Base-by-base conservation (phyloP, 1,284 basidiomycete genomes). In the Peniophora sp. region DNA sequence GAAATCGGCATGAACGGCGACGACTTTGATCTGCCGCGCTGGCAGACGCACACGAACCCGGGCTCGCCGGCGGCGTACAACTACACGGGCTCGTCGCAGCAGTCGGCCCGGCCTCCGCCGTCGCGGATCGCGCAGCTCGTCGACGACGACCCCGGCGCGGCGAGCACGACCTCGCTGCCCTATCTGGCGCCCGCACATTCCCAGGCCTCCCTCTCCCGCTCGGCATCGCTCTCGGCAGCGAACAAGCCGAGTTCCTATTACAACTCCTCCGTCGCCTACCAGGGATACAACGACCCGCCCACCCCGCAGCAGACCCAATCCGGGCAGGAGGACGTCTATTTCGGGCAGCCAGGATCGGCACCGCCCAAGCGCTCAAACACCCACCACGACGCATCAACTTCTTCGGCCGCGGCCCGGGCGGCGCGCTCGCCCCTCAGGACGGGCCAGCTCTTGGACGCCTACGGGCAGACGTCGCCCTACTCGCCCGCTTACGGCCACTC, bases 11-110 rank as follows among this genome's bases (percentile, higher is more conserved):
- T 76, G 74, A 65, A 65, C 58, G 69, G 68, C 62, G 77, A 79
- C 66, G 77, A 76, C 62, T 81, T 78, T 68, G 85, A 88, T 75
- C 83, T 89, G 58, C 86, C 87, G 58, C 85, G 86, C 69, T 88
- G 85, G 85, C 79, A 84, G 64, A 81, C 81, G 15, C 83, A 84
- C 60, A 62, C 68, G 35, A 62, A 67, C 58, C 72, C 75, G 73
- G 6, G 74, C 73, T 24, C 76, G 70, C 42, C 70, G 59, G 63
- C 65, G 63, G 24, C 43, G 52, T 45, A 55, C 49, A 49, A 11
- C 49, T 52, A 22, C 37, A 32, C 48, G 34, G 49, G 66, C 75
- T 44, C 47, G 37, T 27, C 48, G 27, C 48, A 35, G 50, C 37
- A 41, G 37, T 20, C 15, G 18, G 55, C 50, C 62, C 62, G 41